Conservation (phyloP, 2,329 filamentous ascomycete genomes). For the Shiraia sp. region DNA sequence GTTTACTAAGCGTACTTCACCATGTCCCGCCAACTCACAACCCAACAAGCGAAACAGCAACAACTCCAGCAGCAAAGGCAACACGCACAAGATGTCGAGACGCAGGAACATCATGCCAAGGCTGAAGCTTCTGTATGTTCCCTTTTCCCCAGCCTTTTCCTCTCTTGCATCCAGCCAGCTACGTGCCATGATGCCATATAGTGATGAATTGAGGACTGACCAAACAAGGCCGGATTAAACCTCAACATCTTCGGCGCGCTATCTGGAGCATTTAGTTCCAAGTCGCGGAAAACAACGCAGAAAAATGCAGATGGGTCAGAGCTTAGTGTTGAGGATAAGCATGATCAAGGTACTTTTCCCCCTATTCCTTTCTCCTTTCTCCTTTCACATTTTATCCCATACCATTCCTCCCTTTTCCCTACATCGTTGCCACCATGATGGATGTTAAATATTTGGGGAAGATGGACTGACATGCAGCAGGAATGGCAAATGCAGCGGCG, state of each 20-base stretch:
- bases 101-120: slow-evolving; percentile 34
- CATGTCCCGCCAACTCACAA: slow-evolving; percentile 30
- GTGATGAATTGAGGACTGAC: neutral
- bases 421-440: too few relatives aligned
- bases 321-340: slow-evolving; percentile 23
- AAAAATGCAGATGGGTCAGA: slow-evolving; percentile 30
- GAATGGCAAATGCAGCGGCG: slow-evolving; percentile 22
- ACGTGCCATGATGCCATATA: too few relatives aligned
- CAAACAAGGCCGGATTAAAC: slow-evolving; percentile 38
- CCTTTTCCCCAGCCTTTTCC: neutral
- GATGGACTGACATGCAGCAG: too few relatives aligned
- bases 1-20: too few relatives aligned
- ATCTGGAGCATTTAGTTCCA: slow-evolving; percentile 35
- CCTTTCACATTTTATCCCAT: too few relatives aligned
- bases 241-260: slow-evolving; percentile 44
- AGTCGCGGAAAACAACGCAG: slow-evolving; percentile 36
- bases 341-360: slow-evolving; percentile 26
- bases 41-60: slow-evolving; percentile 26
- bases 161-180: neutral
- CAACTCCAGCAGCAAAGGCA: slow-evolving; percentile 27
- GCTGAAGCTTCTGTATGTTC: slow-evolving; percentile 36
- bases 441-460: too few relatives aligned
- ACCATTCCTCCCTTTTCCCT: too few relatives aligned
- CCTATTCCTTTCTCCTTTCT: too few relatives aligned
- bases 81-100: slow-evolving; percentile 24